phyloP scores from a whole-genome alignment of 768 basidiomycete genomes.

The Termitomyces sp. region DNA sequence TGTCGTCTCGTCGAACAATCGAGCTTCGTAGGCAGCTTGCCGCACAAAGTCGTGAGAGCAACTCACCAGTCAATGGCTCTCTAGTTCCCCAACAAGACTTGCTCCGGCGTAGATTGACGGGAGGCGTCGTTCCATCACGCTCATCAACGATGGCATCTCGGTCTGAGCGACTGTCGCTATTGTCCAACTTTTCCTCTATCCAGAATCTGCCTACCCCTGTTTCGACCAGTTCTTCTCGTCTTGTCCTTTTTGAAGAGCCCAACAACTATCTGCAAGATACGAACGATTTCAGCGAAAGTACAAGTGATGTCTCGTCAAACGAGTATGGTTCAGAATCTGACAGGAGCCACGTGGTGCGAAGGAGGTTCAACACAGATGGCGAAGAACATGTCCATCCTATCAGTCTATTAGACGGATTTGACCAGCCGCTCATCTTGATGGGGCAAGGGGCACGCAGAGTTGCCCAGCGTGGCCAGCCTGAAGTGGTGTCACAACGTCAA shows the following conservation, averaged over 20 bases:
- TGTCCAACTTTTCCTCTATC: slow-evolving; percentile 36
- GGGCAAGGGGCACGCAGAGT: slow-evolving; percentile 22
- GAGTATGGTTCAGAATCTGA: slow-evolving; percentile 13
- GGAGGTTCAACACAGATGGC: slow-evolving; percentile 29
- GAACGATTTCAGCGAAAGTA: slow-evolving; percentile 6
- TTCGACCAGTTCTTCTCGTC: slow-evolving; percentile 23
- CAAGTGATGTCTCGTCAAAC: neutral
- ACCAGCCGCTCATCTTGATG: slow-evolving; percentile 26
- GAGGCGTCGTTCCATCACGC: slow-evolving; percentile 16
- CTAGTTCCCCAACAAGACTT: slow-evolving; percentile 13
- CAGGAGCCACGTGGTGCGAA: slow-evolving; percentile 30
- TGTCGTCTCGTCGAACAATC: neutral
- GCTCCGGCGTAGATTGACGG: slow-evolving; percentile 17
- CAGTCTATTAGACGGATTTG: slow-evolving; percentile 33
- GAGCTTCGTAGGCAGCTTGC: slow-evolving; percentile 1
- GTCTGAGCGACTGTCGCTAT: slow-evolving; percentile 30
- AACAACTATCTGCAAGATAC: slow-evolving; percentile 23
- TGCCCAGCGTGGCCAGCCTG: slow-evolving; percentile 1
- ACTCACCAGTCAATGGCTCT: neutral
- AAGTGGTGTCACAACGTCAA: slow-evolving; percentile 20
- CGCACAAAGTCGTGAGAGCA: neutral
- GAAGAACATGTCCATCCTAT: slow-evolving; percentile 35
- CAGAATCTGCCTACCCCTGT: slow-evolving; percentile 32
- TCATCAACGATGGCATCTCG: slow-evolving; percentile 16
- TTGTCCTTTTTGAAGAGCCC: slow-evolving; percentile 37